These are phyloP conservation scores for Kingdonia uniflora DNA, from an alignment of 164 flowering plant species.

Conservation along the genomic window DNA sequence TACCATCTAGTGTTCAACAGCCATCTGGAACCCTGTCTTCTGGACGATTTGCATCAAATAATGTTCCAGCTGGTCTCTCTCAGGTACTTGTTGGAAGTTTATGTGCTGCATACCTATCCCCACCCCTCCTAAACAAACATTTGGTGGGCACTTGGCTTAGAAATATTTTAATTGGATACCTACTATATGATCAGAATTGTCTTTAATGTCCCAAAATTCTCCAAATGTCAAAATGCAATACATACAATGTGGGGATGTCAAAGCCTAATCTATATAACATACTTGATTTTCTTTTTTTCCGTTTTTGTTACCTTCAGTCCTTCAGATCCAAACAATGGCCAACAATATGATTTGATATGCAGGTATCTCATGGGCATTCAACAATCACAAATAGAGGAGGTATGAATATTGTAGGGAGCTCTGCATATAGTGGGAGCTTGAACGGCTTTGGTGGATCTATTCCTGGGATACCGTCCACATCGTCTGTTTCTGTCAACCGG, in stretches of 20 bases:
- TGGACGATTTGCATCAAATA: constrained; percentile 76
- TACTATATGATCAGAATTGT: neutral
- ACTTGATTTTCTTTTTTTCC: too few species aligned
- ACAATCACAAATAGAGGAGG: constrained; percentile 76
- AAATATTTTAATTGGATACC: neutral
- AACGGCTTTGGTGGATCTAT: constrained; percentile 62
- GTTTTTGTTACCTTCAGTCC: neutral
- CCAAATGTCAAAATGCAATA: too few species aligned
- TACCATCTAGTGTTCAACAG: constrained; percentile 70
- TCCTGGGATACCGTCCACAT: constrained; percentile 52
- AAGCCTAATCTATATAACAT: too few species aligned
- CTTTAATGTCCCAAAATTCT: neutral
- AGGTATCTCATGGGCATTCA: constrained; percentile 82
- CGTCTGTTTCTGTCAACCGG: constrained; percentile 43
- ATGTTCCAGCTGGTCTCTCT: constrained; percentile 70
- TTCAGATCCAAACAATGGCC: constrained; percentile 1
- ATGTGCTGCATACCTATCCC: too few species aligned
- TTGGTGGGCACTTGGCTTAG: neutral
- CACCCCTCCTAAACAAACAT: too few species aligned
- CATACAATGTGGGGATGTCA: too few species aligned
- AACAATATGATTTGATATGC: constrained; percentile 12
- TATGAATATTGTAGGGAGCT: constrained; percentile 51
- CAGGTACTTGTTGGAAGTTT: constrained; percentile 40
- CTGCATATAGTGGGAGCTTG: constrained; percentile 50
- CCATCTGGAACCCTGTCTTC: constrained; percentile 61